Evolutionary conservation across 345 rosid species (phyloP).

Genomic region (Aquilaria sinensis): DNA sequence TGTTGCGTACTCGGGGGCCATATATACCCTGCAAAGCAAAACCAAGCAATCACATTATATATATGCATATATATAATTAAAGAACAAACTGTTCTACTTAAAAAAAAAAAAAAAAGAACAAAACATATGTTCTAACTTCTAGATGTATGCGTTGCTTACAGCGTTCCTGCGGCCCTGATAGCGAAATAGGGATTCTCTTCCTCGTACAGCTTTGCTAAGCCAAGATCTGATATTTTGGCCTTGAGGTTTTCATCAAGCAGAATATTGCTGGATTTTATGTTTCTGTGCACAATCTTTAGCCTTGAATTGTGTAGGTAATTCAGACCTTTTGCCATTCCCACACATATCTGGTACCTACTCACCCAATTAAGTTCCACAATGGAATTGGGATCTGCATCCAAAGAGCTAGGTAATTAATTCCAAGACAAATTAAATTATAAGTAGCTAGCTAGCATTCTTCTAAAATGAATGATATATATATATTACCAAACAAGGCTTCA

Average conservation of each 20-base stretch:
- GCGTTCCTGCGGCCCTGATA: constrained; percentile 42
- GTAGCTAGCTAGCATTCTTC: too few relatives aligned
- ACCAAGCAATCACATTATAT: too few relatives aligned
- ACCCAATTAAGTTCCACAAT: constrained; percentile 40
- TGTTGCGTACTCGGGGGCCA: too few relatives aligned
- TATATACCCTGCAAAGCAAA: too few relatives aligned
- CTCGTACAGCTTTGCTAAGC: constrained; percentile 58
- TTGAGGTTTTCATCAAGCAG: constrained; percentile 49
- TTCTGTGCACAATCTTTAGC: constrained; percentile 60
- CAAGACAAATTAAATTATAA: too few relatives aligned
- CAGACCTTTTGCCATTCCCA: constrained; percentile 60
- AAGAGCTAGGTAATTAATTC: not conserved
- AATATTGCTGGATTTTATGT: constrained; percentile 63
- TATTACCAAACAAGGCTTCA: too few relatives aligned
- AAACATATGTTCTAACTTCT: too few relatives aligned
- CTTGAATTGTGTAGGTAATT: constrained; percentile 57
- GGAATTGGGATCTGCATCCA: constrained; percentile 20
- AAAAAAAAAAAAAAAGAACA: too few relatives aligned
- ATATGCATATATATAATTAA: too few relatives aligned
- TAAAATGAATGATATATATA: too few relatives aligned
- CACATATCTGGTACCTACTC: constrained; percentile 48
- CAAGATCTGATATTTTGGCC: constrained; percentile 60
- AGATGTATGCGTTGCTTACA: constrained; percentile 20
- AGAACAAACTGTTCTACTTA: too few relatives aligned
- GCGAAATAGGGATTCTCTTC: constrained; percentile 54